Evolutionary conservation across 768 basidiomycete species (phyloP), one percentile per base, ranked within the genome.

Genomic region (Mycena galericulata): DNA sequence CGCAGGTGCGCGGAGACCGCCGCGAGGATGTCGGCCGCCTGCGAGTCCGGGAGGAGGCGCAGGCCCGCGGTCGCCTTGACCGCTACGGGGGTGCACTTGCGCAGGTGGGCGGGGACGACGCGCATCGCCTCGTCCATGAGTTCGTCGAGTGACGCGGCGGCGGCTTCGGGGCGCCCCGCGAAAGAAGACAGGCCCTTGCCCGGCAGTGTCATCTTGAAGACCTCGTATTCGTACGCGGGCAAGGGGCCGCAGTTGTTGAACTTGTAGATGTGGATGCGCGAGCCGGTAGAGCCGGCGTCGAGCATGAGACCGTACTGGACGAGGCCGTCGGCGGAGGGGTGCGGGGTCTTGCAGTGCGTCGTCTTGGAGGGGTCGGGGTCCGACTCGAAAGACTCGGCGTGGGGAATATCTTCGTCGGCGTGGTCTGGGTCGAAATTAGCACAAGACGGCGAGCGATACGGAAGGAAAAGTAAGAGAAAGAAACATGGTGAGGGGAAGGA

Each of bases 181-280:
- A 85, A 96, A 0, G 81, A 75, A 0, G 93, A 95, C 3, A 99
- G 82, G 0, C 97, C n/a, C n/a, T n/a, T n/a, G n/a, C n/a, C 97
- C 0, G 94, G 95, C 29, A 92, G 85, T 8, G 86, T 90, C 85
- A 89, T 88, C 75, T 88, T 88, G 86, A 98, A 99, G 10, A 93
- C 92, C 76, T 99, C 98, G 83, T 96, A 96, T 77, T 99, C 97
- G 79, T 93, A 94, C 24, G 83, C 76, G 1, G 96, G 90, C 0
- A 92, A 88, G 0, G 90, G 78, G 0, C 85, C 84, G 82, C 96
- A 96, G 83, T 96, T 91, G 86, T 97, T 87, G 89, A 99, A 98
- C 77, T 98, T 99, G 90, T 99, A 99, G 34, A 99, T 87, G 85
- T 99, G 98, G 75, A 99, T 96, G 20, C 98, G 89, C 0, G 97